phyloP scores from a whole-genome alignment of 169 alveolate genomes.

The Plasmodium gonderi region DNA sequence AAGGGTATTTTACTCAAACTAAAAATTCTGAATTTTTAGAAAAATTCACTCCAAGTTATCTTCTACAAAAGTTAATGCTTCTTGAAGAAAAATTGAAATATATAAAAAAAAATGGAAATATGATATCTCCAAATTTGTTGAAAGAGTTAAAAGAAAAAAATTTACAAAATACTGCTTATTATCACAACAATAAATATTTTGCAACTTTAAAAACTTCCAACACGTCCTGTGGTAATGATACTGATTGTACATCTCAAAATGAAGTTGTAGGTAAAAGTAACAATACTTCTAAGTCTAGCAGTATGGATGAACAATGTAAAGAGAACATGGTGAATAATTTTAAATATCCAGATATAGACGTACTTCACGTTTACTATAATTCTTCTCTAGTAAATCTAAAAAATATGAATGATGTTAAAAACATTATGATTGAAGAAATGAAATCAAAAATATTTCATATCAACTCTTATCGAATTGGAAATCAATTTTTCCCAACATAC shows the following conservation, averaged over 20 bases:
- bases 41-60: not conserved
- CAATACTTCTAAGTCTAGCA: not conserved
- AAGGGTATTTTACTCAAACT: not conserved
- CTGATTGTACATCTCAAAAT: not conserved
- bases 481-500: constrained; percentile 55
- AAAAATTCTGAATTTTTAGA: not conserved
- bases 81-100: constrained; percentile 24
- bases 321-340: not conserved
- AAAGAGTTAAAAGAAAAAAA: not conserved
- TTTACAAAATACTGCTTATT: not conserved
- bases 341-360: constrained; percentile 8
- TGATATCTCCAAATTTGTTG: not conserved
- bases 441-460: constrained; percentile 41
- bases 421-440: constrained; percentile 31
- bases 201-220: not conserved
- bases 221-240: too few species aligned
- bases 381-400: constrained; percentile 16
- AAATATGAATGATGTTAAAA: not conserved
- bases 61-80: not conserved
- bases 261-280: not conserved
- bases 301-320: not conserved
- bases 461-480: constrained; percentile 49
- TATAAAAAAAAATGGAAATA: constrained; percentile 21
- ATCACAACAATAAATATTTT: constrained; percentile 18
- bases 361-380: constrained; percentile 12